These are phyloP conservation scores for Stagonosporopsis vannaccii DNA, from an alignment of 2,329 filamentous ascomycete genomes.

Conservation along the genomic window DNA sequence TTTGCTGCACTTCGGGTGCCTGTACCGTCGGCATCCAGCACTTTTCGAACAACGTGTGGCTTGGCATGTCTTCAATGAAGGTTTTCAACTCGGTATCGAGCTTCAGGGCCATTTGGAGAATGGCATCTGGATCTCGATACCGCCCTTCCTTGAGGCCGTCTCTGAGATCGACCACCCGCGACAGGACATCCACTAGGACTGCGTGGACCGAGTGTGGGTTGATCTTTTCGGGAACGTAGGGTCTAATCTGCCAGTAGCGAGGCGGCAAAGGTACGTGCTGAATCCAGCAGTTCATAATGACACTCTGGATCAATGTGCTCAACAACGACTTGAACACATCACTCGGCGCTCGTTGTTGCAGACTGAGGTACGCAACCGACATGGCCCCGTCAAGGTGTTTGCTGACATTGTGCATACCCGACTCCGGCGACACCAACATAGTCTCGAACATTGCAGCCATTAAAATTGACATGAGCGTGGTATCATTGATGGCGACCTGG, in stretches of 20 bases:
- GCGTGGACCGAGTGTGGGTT: slow-evolving; percentile 20
- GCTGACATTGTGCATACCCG: slow-evolving; percentile 30
- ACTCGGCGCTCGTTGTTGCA: slow-evolving; percentile 25
- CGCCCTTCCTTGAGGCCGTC: slow-evolving; percentile 11
- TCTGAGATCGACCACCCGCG: slow-evolving; percentile 27
- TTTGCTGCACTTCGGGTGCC: slow-evolving; percentile 12
- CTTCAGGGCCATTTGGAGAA: slow-evolving; percentile 22
- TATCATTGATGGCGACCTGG: slow-evolving; percentile 22
- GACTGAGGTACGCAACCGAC: slow-evolving; percentile 29
- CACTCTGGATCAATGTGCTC: slow-evolving; percentile 27
- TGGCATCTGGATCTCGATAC: slow-evolving; percentile 5
- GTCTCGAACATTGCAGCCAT: slow-evolving; percentile 40
- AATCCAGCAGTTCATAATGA: slow-evolving; percentile 39
- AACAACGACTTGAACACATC: slow-evolving; percentile 22
- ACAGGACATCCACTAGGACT: slow-evolving; percentile 28
- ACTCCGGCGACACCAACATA: slow-evolving; percentile 25
- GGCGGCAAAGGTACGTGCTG: slow-evolving; percentile 29
- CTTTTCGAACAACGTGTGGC: slow-evolving; percentile 18
- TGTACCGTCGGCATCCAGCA: slow-evolving; percentile 11
- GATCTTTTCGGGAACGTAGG: slow-evolving; percentile 12
- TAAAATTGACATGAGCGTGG: slow-evolving; percentile 35
- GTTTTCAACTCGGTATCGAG: slow-evolving; percentile 25
- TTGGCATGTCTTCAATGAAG: slow-evolving; percentile 27
- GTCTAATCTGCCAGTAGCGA: slow-evolving; percentile 22
- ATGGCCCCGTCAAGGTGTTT: slow-evolving; percentile 41